Evolutionary conservation across 306 rosid genomes (phyloP).

Genomic region (Mimosa pudica): DNA sequence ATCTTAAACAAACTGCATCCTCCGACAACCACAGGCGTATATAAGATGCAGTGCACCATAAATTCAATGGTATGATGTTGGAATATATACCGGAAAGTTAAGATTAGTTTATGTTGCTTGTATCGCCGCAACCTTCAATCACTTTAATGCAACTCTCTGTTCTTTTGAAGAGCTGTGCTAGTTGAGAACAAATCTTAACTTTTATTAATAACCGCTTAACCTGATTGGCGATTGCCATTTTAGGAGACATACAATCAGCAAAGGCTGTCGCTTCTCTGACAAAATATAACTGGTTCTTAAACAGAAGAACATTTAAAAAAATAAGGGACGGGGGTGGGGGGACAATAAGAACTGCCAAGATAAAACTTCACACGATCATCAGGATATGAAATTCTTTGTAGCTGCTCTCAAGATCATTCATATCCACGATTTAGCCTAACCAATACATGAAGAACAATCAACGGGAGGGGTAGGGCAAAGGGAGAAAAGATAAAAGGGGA

Average conservation of each 20-base stretch:
- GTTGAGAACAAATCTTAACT: neutral
- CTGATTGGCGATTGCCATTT: neutral
- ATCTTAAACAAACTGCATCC: neutral
- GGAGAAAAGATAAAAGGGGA: neutral
- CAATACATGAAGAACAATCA: neutral
- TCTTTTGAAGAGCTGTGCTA: constrained; percentile 3
- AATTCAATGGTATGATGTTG: neutral
- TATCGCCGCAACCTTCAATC: constrained; percentile 6
- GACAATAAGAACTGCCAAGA: neutral
- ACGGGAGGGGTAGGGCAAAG: neutral
- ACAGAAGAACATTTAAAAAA: neutral
- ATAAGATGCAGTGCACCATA: neutral
- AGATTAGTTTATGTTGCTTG: neutral
- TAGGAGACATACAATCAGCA: constrained; percentile 7
- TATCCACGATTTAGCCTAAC: constrained; percentile 56
- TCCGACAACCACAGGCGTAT: neutral
- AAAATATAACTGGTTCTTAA: neutral
- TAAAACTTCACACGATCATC: neutral
- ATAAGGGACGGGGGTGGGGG: neutral
- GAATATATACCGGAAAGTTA: neutral
- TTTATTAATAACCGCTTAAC: constrained; percentile 4
- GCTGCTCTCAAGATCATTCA: constrained; percentile 54
- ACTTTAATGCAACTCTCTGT: neutral
- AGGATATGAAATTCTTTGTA: constrained; percentile 33
- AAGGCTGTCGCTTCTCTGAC: constrained; percentile 7